phyloP scores from a whole-genome alignment of 164 flowering plant species.

The Kingdonia uniflora region DNA sequence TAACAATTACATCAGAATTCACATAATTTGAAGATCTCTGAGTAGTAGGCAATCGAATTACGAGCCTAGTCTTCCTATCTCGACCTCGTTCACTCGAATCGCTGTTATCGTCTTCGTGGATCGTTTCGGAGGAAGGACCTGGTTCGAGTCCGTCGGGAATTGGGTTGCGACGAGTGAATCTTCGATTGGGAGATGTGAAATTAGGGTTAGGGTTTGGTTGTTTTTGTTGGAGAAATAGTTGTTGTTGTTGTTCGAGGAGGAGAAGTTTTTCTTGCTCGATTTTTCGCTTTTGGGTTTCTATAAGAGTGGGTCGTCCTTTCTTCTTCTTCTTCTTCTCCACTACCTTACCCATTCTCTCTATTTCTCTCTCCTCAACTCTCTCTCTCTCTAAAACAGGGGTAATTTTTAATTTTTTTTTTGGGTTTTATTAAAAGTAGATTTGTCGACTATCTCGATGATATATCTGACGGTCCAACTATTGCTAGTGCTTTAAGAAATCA shows the following conservation, averaged over 20 bases:
- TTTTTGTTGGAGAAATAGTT: not conserved
- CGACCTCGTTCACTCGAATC: conserved; percentile 23
- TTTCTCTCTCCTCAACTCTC: not conserved
- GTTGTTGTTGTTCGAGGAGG: conserved; percentile 8
- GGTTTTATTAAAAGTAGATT: too few species aligned
- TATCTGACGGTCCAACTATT: too few species aligned
- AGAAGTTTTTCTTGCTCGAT: conserved; percentile 26
- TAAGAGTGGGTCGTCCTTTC: conserved; percentile 79
- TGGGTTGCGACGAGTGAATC: conserved; percentile 23
- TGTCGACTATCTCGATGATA: too few species aligned
- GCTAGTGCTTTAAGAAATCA: too few species aligned
- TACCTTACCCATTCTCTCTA: conserved; percentile 36
- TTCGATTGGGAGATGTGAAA: conserved; percentile 7
- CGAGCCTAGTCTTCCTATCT: conserved; percentile 20
- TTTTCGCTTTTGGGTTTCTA: conserved; percentile 55
- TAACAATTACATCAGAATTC: not conserved
- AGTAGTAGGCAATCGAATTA: not conserved
- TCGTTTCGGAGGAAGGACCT: conserved; percentile 17
- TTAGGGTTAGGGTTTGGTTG: conserved; percentile 21
- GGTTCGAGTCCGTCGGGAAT: conserved; percentile 18
- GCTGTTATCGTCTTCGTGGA: conserved; percentile 22
- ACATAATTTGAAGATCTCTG: not conserved
- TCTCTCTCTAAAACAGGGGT: too few species aligned
- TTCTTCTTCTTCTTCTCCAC: conserved; percentile 53
- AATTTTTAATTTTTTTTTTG: too few species aligned